A percentile compares a stretch with the other conserved stretches of the same genome.
Evolutionary conservation across 805 yeast genomes (phyloP).

Genomic region (Komagataella mondaviorum): DNA sequence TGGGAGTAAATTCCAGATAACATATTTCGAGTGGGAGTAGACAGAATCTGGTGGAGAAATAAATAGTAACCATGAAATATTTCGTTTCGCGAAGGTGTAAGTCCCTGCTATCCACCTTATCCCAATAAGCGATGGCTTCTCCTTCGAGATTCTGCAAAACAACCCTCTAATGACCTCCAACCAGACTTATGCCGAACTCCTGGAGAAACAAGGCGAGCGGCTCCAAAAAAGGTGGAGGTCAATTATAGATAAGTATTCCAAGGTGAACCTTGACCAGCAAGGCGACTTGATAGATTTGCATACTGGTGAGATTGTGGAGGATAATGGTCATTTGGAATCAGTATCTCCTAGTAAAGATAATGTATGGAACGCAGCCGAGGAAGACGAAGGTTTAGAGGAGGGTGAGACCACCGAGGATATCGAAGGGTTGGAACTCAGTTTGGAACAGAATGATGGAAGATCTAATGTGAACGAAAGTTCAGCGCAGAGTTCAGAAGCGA

Average conservation of each 20-base stretch:
- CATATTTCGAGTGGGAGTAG: too few species aligned
- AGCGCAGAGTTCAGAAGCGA: background rate
- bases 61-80: background rate
- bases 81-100: background rate
- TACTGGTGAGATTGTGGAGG: constrained; percentile 2
- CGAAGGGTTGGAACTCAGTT: background rate
- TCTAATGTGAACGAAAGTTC: background rate
- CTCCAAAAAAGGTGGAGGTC: constrained; percentile 28
- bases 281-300: constrained; percentile 22
- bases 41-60: background rate
- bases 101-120: background rate
- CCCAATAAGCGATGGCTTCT: background rate
- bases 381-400: background rate
- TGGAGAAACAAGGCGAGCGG: constrained; percentile 9
- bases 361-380: background rate
- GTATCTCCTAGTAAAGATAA: background rate
- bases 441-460: background rate
- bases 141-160: background rate
- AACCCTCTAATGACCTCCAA: background rate
- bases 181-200: constrained; percentile 2
- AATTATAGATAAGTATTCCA: constrained; percentile 37
- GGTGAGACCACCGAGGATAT: background rate
- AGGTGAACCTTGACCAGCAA: constrained; percentile 31
- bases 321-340: constrained; percentile 3
- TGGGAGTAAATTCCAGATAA: background rate